Evolutionary conservation across 148 eudicot genomes (phyloP).

Genomic region (Camellia lanceoleosa): DNA sequence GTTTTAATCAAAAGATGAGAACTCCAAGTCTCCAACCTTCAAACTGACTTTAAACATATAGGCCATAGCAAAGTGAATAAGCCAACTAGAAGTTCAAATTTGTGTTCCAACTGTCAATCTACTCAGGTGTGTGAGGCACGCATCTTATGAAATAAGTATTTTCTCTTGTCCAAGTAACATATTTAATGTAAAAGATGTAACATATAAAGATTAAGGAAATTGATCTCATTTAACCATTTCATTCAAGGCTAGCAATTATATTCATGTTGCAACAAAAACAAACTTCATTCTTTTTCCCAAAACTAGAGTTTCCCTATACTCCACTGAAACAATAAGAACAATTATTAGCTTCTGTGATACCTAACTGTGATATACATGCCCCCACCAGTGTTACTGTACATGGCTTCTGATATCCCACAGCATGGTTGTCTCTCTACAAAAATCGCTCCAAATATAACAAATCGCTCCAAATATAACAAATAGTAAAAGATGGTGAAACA

Average conservation of each 20-base stretch:
- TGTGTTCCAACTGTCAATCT: not conserved
- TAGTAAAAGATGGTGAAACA: not conserved
- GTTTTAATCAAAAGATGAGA: not conserved
- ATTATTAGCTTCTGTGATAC: not conserved
- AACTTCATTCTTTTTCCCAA: not conserved
- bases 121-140: not conserved
- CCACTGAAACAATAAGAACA: not conserved
- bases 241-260: slow-evolving; percentile 7
- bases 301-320: not conserved
- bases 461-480: not conserved
- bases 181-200: not conserved
- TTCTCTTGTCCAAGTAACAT: not conserved
- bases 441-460: not conserved
- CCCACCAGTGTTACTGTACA: not conserved
- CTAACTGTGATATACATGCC: not conserved
- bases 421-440: not conserved
- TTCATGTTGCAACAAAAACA: slow-evolving; percentile 1
- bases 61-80: not conserved
- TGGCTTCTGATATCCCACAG: not conserved
- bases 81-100: not conserved
- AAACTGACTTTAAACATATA: not conserved
- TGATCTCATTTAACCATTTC: not conserved
- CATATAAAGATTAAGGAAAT: not conserved
- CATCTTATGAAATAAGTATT: not conserved
- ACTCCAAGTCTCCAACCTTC: slow-evolving; percentile 6